These are phyloP conservation scores for Raphanus sativus DNA, from an alignment of 345 rosid species.

Conservation along the genomic window DNA sequence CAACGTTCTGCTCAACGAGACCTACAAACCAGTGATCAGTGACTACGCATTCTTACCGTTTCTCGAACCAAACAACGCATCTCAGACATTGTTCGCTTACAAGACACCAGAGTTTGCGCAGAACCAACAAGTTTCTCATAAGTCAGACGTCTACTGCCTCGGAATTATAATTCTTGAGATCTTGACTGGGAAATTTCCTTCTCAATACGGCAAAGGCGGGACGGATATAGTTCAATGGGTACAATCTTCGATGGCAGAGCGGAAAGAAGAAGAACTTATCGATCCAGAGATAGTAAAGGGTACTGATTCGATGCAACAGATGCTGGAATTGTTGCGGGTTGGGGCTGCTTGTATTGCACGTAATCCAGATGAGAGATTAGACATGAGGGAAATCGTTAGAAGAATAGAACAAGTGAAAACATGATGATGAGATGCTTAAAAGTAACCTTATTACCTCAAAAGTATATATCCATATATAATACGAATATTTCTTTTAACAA, in stretches of 20 bases:
- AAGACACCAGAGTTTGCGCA: slow-evolving; percentile 61
- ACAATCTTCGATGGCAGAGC: slow-evolving; percentile 42
- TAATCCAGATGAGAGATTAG: slow-evolving; percentile 49
- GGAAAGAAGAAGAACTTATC: slow-evolving; percentile 49
- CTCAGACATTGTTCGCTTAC: slow-evolving; percentile 56
- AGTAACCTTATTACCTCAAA: no score
- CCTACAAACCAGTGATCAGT: slow-evolving; percentile 56
- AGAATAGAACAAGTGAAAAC: slow-evolving; percentile 55
- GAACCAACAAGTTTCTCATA: slow-evolving; percentile 48
- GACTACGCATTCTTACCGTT: slow-evolving; percentile 73
- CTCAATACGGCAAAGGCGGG: slow-evolving; percentile 65
- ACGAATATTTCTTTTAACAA: no score
- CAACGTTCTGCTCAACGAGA: slow-evolving; percentile 57
- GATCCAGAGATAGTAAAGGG: slow-evolving; percentile 63
- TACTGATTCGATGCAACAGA: slow-evolving; percentile 39
- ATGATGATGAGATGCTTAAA: background rate
- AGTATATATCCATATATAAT: no score
- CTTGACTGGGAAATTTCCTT: slow-evolving; percentile 76
- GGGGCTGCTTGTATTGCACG: slow-evolving; percentile 63
- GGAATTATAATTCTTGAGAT: slow-evolving; percentile 75
- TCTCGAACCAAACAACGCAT: slow-evolving; percentile 33
- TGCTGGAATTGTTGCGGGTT: slow-evolving; percentile 50
- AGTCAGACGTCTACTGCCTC: slow-evolving; percentile 74
- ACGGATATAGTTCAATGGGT: slow-evolving; percentile 64
- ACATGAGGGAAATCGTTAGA: slow-evolving; percentile 54